Evolutionary conservation across 2,329 filamentous ascomycete genomes (phyloP), one percentile per base, ranked within the genome.

Genomic region (Xylariaceae sp.): DNA sequence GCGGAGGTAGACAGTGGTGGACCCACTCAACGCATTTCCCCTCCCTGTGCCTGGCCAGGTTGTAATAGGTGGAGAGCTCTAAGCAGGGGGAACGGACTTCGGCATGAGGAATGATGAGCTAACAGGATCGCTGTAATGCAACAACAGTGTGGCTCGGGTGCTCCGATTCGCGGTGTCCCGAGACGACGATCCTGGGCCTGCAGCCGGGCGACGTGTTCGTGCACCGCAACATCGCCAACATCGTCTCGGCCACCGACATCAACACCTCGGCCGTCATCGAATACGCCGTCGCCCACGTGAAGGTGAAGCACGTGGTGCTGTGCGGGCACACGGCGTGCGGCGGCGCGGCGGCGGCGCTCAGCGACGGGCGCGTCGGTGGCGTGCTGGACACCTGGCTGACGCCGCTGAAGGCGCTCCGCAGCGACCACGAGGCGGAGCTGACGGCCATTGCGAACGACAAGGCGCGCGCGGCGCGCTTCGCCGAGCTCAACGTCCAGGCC

Each of bases 211-310:
- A 96, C 67, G 87, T 96, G 64, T 96, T 96, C 73, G 89, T 91
- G 50, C 91, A 96, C 79, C 89, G 91, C 71, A 96, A 96, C 79
- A 93, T 96, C 72, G 91, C 90, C 74, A 96, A 96, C 77, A 85
- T 93, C 68, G 77, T 96, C 61, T 85, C 86, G 54, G 78, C 86
- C 19, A 86, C 85, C 66, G 91, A 96, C 72, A 83, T 93, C 72
- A 90, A 85, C 76, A 86, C 87, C 32, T 81, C 85, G 10, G 84
- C 86, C 52, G 90, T 93, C 44, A 87, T 96, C 70, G 88, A 93
- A 70, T 96, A 88, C 71, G 89, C 90, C 43, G 89, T 96, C 56
- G 78, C 76, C 54, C 80, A 89, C 70, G 78, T 96, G 37, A 85
- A 88, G 65, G 87, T 90, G 65, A 81, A 87, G 71, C 86, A 90